Conservation (phyloP, 2,329 filamentous ascomycete genomes). For the Botrytis byssoidea region DNA sequence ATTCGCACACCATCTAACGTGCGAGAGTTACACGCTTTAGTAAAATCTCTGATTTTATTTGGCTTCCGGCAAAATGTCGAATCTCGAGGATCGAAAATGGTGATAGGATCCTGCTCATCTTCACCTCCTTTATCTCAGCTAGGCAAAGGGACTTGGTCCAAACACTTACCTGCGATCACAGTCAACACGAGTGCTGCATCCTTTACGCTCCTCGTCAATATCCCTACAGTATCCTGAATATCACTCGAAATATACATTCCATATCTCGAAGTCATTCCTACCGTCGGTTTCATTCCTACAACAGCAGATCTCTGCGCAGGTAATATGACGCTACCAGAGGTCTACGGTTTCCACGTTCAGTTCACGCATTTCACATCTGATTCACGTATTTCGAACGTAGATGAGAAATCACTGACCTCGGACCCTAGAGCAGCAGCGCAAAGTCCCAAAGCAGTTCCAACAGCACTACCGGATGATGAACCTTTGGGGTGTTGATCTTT, state of each 20-base stretch:
- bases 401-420: slow-evolving; percentile 44
- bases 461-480: slow-evolving; percentile 23
- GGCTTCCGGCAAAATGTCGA: neutral
- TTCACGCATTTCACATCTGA: slow-evolving; percentile 8
- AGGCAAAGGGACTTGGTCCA: neutral
- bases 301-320: slow-evolving; percentile 55
- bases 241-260: slow-evolving; percentile 62
- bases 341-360: slow-evolving; percentile 17
- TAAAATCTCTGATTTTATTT: neutral
- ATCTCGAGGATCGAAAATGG: slow-evolving; percentile 12
- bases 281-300: slow-evolving; percentile 65
- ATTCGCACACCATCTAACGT: slow-evolving; percentile 12
- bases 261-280: slow-evolving; percentile 59
- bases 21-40: neutral
- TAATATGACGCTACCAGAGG: slow-evolving; percentile 59
- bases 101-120: slow-evolving; percentile 7
- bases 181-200: slow-evolving; percentile 62
- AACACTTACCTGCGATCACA: slow-evolving; percentile 54
- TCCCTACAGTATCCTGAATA: slow-evolving; percentile 63
- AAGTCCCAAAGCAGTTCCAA: slow-evolving; percentile 18
- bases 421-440: slow-evolving; percentile 48
- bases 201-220: slow-evolving; percentile 48
- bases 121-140: neutral
- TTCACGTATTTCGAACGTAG: neutral
- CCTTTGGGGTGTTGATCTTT: slow-evolving; percentile 18